Evolutionary conservation across 169 alveolate species (phyloP).

Genomic region (Plasmodium adleri): DNA sequence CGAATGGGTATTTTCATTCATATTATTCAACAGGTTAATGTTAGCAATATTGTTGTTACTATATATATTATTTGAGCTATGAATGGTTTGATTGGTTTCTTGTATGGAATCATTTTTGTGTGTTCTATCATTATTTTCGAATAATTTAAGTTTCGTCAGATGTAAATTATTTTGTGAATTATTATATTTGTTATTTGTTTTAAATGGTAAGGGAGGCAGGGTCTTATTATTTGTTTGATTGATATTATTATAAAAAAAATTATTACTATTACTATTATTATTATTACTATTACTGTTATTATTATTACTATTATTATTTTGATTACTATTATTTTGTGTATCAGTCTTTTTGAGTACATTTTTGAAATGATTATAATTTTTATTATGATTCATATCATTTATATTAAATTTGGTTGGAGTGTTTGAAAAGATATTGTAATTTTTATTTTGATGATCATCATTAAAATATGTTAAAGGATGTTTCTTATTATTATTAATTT

Average conservation of each 20-base stretch:
- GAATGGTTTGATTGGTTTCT: not conserved
- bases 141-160: conserved; percentile 1
- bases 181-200: not conserved
- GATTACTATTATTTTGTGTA: not conserved
- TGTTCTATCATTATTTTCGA: conserved; percentile 5
- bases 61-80: not conserved
- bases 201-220: conserved; percentile 27
- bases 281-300: too few species aligned
- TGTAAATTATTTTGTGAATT: not conserved
- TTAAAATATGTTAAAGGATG: not conserved
- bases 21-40: not conserved
- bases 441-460: conserved; percentile 2
- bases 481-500: not conserved
- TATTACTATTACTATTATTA: not conserved
- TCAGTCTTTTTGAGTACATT: not conserved
- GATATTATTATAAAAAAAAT: not conserved
- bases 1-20: not conserved
- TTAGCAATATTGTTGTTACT: not conserved
- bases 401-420: not conserved
- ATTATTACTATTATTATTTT: too few species aligned
- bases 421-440: not conserved
- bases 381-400: not conserved
- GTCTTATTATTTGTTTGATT: conserved; percentile 4
- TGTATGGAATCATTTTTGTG: not conserved
- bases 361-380: not conserved